Base-by-base conservation (phyloP, 83 land plant species). In the Picea mariana region DNA sequence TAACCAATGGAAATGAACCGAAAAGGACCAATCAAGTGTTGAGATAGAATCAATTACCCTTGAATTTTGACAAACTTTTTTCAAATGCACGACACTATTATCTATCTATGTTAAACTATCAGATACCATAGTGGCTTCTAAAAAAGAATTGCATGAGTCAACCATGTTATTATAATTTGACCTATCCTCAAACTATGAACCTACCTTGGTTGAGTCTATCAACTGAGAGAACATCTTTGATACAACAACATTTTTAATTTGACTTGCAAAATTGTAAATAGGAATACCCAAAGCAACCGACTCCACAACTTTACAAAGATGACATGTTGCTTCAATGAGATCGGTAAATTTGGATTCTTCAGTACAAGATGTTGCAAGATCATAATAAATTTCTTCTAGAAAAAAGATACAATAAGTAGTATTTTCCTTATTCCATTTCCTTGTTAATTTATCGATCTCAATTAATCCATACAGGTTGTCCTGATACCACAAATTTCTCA, bases 1-100 rank as follows among this genome's bases (percentile, higher is more conserved):
- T 77, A 95, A 72, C 94, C 94, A 97, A 82, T 84, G 90, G 84
- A 91, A 97, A 13, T 97, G 94, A 65, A 85, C 85, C 95, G 97
- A 95, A 78, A 97, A 95, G 49, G 89, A 79, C 82, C 86, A 84
- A 58, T 84, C 34, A 31, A 67, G 78, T 67, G 72, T 60, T 62
- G 82, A 78, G 9, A 75, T 60, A 38, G 85, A 82, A 44, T 27
- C 13, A 3, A 75, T 71, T 27, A 69, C 49, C 49, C 31, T 9
- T 1, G 75, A 67, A 65, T 81, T 68, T 9, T 79, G 67, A 49
- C 55, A 24, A 77, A 27, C 21, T 27, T 9, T 1, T 0, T 23
- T 31, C 79, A 15, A 26, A 55, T 55, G 40, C 64, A 27, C n/a
- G n/a, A 8, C 4, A 71, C n/a, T 42, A 71, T 11, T 38, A 16